These are phyloP conservation scores for Alternaria tenuissima DNA, from an alignment of 2,329 filamentous ascomycete genomes.

Conservation along the genomic window DNA sequence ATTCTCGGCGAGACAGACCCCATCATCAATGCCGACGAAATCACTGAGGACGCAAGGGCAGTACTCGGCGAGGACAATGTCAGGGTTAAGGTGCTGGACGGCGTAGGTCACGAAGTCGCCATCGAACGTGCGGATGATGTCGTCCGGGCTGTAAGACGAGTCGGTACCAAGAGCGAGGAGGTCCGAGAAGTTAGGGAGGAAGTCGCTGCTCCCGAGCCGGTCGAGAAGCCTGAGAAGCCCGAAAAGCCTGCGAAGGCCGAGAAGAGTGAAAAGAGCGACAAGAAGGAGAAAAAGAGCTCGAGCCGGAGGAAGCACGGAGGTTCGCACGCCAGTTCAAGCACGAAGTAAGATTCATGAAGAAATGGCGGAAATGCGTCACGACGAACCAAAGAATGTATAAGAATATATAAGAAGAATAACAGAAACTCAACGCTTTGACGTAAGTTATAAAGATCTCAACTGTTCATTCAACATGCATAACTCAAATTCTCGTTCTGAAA, in stretches of 20 bases:
- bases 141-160: conserved; percentile 45
- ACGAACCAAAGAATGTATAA: conserved; percentile 6
- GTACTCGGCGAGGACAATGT: conserved; percentile 67
- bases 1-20: conserved; percentile 72
- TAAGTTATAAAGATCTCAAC: background rate
- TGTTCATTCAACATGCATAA: background rate
- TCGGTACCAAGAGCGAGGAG: conserved; percentile 10
- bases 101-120: conserved; percentile 75
- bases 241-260: conserved; percentile 6
- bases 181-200: conserved; percentile 8
- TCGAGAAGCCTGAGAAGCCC: background rate
- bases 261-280: conserved; percentile 9
- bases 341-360: conserved; percentile 1
- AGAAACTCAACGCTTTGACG: background rate
- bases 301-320: conserved; percentile 20
- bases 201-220: background rate
- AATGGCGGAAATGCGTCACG: background rate
- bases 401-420: conserved; percentile 5
- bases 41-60: conserved; percentile 66
- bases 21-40: conserved; percentile 71
- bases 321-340: conserved; percentile 16
- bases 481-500: background rate
- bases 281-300: conserved; percentile 17
- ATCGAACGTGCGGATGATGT: conserved; percentile 68
- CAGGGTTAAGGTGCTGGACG: conserved; percentile 61